A percentile compares a stretch with the other conserved stretches of the same genome.
Evolutionary conservation across 331 rosid genomes (phyloP).

Genomic region (Spiraea crenata): DNA sequence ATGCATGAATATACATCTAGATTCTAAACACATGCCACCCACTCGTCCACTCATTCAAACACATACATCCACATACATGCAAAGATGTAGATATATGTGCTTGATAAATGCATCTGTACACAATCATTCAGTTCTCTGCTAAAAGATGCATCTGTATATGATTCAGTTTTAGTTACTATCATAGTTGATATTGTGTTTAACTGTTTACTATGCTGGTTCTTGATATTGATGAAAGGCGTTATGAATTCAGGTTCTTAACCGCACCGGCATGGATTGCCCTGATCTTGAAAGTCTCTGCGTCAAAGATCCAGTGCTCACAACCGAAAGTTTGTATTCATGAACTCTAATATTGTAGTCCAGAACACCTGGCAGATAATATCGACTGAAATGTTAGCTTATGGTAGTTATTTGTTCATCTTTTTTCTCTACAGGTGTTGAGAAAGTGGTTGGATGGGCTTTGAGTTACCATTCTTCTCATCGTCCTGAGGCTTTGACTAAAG

Average conservation of each 20-base stretch:
- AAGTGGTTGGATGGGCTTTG: constrained; percentile 85
- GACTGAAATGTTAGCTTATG: constrained; percentile 22
- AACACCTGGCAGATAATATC: constrained; percentile 7
- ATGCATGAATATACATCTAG: too few species aligned
- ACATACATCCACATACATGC: background rate
- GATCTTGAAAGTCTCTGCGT: constrained; percentile 67
- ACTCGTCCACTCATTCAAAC: background rate
- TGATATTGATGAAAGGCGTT: constrained; percentile 15
- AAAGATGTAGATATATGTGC: background rate
- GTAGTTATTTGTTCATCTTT: constrained; percentile 1
- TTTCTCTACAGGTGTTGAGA: constrained; percentile 64
- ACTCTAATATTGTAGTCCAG: constrained; percentile 7
- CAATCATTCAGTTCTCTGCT: background rate
- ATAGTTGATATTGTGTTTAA: constrained; percentile 3
- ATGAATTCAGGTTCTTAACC: constrained; percentile 73
- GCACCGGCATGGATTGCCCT: constrained; percentile 72
- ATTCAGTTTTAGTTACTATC: background rate
- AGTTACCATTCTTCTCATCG: constrained; percentile 72
- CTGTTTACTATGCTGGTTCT: background rate
- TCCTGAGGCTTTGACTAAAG: constrained; percentile 49
- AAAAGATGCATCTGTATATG: background rate
- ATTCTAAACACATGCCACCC: background rate
- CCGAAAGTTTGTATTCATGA: constrained; percentile 58
- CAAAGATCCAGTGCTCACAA: constrained; percentile 74
- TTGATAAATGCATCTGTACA: background rate